Evolutionary conservation across 2,329 filamentous ascomycete genomes (phyloP).

Genomic region (Onygenales sp.): DNA sequence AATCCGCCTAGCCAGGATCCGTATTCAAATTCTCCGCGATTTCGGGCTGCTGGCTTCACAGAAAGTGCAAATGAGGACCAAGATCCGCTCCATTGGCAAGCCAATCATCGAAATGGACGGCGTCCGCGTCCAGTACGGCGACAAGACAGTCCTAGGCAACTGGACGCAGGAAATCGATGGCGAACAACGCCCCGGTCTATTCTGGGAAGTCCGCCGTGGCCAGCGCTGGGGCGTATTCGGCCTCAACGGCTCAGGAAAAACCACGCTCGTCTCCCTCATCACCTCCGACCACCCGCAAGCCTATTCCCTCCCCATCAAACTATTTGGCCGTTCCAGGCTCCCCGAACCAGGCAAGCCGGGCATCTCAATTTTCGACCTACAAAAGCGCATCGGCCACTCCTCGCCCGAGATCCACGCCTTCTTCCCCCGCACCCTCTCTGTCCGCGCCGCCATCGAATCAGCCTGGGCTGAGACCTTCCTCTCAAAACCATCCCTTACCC

Average conservation of each 20-base stretch:
- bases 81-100: slow-evolving; percentile 42
- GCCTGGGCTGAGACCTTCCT: slow-evolving; percentile 87
- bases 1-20: no score
- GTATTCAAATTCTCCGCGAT: not conserved
- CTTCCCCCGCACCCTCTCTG: slow-evolving; percentile 68
- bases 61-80: not conserved
- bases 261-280: slow-evolving; percentile 82
- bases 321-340: slow-evolving; percentile 75
- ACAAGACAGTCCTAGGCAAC: slow-evolving; percentile 67
- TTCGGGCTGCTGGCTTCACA: not conserved
- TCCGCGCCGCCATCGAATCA: slow-evolving; percentile 68
- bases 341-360: slow-evolving; percentile 62
- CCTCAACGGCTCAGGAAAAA: slow-evolving; percentile 90
- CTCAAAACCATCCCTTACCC: slow-evolving; percentile 55
- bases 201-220: slow-evolving; percentile 74
- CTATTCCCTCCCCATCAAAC: slow-evolving; percentile 75
- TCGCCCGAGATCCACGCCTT: slow-evolving; percentile 90
- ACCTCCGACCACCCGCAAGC: slow-evolving; percentile 94
- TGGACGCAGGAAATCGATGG: slow-evolving; percentile 57
- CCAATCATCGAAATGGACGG: slow-evolving; percentile 79
- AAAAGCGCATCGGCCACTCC: slow-evolving; percentile 80
- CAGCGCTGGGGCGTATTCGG: slow-evolving; percentile 90
- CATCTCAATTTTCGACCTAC: slow-evolving; percentile 87
- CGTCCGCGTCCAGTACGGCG: slow-evolving; percentile 70
- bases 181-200: slow-evolving; percentile 51